Evolutionary conservation across 108 stramenopile genomes (phyloP).

Genomic region (Parmales sp.): DNA sequence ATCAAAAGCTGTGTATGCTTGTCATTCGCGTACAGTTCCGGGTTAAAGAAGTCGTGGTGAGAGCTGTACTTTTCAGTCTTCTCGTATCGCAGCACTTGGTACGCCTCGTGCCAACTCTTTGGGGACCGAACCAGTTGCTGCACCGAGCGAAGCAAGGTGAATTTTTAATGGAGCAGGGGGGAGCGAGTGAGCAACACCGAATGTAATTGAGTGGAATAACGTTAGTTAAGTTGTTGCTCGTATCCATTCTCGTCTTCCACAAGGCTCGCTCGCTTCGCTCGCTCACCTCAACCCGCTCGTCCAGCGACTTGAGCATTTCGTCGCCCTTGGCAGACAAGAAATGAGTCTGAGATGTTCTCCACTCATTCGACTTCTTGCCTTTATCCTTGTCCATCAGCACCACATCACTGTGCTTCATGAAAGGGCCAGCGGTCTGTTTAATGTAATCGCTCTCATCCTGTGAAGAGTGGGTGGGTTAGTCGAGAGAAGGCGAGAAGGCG

Average conservation of each 20-base stretch:
- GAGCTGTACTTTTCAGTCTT: conserved; percentile 53
- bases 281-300: conserved; percentile 51
- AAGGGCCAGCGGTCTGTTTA: conserved; percentile 41
- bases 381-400: conserved; percentile 68
- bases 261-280: conserved; percentile 45
- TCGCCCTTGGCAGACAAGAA: conserved; percentile 41
- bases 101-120: not conserved
- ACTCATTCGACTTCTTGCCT: conserved; percentile 70
- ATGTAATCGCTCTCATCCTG: conserved; percentile 68
- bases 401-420: conserved; percentile 59
- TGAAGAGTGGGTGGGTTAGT: conserved; percentile 54
- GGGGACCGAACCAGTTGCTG: not conserved
- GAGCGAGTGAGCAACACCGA: not conserved
- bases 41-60: conserved; percentile 72
- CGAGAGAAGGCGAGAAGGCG: conserved; percentile 51
- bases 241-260: conserved; percentile 46
- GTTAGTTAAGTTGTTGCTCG: not conserved
- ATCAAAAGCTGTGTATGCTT: conserved; percentile 24
- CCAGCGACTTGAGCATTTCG: conserved; percentile 36
- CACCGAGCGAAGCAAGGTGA: not conserved
- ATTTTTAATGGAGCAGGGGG: not conserved
- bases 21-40: conserved; percentile 33
- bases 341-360: conserved; percentile 67
- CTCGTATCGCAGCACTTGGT: conserved; percentile 21
- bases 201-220: not conserved